Evolutionary conservation across 345 rosid species (phyloP).

Genomic region (Arabidopsis thaliana): DNA sequence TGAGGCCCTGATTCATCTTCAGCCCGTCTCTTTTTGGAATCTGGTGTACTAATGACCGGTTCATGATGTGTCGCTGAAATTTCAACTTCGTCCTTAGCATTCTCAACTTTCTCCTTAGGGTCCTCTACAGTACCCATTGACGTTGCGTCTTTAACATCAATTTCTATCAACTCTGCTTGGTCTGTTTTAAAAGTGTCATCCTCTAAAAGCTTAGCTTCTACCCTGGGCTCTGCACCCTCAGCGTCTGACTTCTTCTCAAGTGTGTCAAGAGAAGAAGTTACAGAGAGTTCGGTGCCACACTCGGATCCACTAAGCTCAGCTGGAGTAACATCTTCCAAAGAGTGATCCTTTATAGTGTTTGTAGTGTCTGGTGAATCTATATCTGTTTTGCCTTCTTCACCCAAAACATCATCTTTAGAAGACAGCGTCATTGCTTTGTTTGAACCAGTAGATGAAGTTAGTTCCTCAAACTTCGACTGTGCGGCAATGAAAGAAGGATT

Average conservation of each 20-base stretch:
- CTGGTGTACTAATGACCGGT: slow-evolving; percentile 49
- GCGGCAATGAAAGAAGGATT: slow-evolving; percentile 73
- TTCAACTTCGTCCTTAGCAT: slow-evolving; percentile 44
- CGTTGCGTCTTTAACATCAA: slow-evolving; percentile 47
- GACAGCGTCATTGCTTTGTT: slow-evolving; percentile 47
- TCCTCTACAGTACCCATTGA: slow-evolving; percentile 30
- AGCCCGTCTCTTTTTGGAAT: slow-evolving; percentile 52
- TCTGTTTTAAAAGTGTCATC: slow-evolving; percentile 44
- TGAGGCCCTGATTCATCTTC: slow-evolving; percentile 41
- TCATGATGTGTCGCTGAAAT: slow-evolving; percentile 42
- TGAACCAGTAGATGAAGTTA: slow-evolving; percentile 56
- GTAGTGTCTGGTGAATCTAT: slow-evolving; percentile 43
- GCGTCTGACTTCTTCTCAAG: slow-evolving; percentile 66
- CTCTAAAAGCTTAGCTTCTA: slow-evolving; percentile 51
- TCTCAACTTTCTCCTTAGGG: slow-evolving; percentile 48
- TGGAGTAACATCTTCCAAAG: slow-evolving; percentile 50
- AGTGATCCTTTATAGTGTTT: slow-evolving; percentile 40
- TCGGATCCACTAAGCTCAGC: slow-evolving; percentile 70
- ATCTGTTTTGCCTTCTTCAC: slow-evolving; percentile 51
- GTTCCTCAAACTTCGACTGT: slow-evolving; percentile 81
- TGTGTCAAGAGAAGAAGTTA: slow-evolving; percentile 89
- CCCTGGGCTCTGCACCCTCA: slow-evolving; percentile 52
- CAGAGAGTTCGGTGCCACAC: slow-evolving; percentile 89
- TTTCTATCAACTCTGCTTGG: slow-evolving; percentile 40
- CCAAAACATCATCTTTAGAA: slow-evolving; percentile 49